phyloP scores from a whole-genome alignment of 176 grass and related monocot species.

The Hsuehochloa calcarea region DNA sequence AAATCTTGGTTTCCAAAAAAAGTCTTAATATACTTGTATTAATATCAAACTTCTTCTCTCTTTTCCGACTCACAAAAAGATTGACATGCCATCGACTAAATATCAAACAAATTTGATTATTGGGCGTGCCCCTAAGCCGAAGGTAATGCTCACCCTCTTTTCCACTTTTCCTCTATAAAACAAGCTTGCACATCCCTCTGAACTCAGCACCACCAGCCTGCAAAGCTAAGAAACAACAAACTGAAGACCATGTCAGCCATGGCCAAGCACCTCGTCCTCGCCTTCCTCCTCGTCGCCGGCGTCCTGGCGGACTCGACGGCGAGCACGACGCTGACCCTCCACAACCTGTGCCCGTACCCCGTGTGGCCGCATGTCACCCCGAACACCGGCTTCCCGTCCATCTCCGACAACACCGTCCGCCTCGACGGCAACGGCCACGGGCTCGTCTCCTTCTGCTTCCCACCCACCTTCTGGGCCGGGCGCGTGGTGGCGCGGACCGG shows the following conservation, averaged over 20 bases:
- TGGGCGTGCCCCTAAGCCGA: no score
- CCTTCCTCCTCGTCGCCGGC: background rate
- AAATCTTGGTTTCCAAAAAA: no score
- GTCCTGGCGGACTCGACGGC: background rate
- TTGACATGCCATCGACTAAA: no score
- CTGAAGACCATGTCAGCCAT: background rate
- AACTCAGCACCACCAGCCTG: background rate
- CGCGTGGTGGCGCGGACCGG: conserved; percentile 1
- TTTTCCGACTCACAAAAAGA: no score
- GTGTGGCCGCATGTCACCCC: background rate
- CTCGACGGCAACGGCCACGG: background rate
- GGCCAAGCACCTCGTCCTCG: background rate
- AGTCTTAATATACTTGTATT: no score
- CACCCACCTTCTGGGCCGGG: background rate
- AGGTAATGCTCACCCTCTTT: background rate
- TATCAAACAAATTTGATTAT: no score
- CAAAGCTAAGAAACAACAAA: background rate
- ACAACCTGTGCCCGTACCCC: background rate
- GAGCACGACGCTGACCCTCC: background rate
- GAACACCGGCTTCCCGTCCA: background rate
- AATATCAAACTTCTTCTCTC: no score
- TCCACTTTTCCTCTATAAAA: background rate
- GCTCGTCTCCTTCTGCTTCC: background rate
- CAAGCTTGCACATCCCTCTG: background rate
- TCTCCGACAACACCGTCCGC: background rate